Percentiles rank a stretch among this genome's conserved stretches.
phyloP scores from a whole-genome alignment of 345 rosid genomes.

The Melastoma malabathricum region DNA sequence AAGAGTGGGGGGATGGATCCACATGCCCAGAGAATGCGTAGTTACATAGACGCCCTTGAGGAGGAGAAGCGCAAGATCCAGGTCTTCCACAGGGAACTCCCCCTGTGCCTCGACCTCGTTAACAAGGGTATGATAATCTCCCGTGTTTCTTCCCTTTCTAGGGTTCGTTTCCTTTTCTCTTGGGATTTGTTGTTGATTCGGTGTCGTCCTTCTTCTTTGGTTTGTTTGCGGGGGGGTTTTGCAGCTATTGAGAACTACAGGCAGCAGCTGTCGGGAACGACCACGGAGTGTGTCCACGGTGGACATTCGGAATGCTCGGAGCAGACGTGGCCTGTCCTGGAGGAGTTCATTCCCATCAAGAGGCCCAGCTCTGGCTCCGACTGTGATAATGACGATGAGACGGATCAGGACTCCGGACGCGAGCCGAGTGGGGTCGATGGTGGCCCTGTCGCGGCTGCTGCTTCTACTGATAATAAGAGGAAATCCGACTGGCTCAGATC shows the following conservation, averaged over 20 bases:
- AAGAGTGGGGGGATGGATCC: not conserved
- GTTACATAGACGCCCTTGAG: conserved; percentile 60
- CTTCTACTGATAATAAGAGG: conserved; percentile 20
- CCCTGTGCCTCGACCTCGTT: conserved; percentile 84
- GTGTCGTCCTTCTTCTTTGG: not conserved
- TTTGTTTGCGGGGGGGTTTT: not conserved
- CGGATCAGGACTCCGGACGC: conserved; percentile 21
- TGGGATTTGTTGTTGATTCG: not conserved
- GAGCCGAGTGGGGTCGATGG: conserved; percentile 18
- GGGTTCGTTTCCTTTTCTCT: not conserved
- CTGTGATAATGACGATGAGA: conserved; percentile 17
- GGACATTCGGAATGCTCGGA: conserved; percentile 78
- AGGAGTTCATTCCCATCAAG: conserved; percentile 69
- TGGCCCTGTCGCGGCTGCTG: conserved; percentile 2
- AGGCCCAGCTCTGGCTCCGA: conserved; percentile 18
- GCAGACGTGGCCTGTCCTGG: conserved; percentile 67
- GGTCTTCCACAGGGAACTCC: conserved; percentile 90
- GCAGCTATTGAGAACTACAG: conserved; percentile 76
- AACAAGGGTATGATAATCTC: conserved; percentile 40
- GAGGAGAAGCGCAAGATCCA: conserved; percentile 85
- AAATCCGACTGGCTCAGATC: conserved; percentile 98
- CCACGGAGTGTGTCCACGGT: conserved; percentile 30
- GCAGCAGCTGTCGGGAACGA: conserved; percentile 54
- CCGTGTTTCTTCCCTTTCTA: no score
- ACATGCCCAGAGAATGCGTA: conserved; percentile 35